These are phyloP conservation scores for Tephrocybe sp. DNA, from an alignment of 768 basidiomycete genomes.

Conservation along the genomic window DNA sequence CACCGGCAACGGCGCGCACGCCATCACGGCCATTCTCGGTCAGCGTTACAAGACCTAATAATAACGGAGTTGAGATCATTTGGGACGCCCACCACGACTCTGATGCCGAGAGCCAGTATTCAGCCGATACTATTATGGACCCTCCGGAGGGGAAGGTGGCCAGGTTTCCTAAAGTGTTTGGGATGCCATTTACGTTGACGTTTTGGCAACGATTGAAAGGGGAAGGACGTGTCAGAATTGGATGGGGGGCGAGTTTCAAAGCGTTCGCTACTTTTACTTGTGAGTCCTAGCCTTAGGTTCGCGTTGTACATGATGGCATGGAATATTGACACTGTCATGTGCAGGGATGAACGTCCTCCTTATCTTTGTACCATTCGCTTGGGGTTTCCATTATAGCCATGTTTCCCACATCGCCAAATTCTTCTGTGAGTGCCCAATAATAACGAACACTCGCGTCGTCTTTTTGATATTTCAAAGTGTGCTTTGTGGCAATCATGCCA, in stretches of 20 bases:
- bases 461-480: conserved; percentile 30
- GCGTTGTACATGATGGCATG: background rate
- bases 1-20: conserved; percentile 1
- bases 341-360: conserved; percentile 42
- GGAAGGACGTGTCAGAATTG: conserved; percentile 21
- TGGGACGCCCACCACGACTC: conserved; percentile 12
- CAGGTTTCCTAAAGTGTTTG: conserved; percentile 10
- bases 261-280: conserved; percentile 35
- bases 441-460: background rate
- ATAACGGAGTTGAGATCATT: conserved; percentile 8
- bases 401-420: conserved; percentile 24
- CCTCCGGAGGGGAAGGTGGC: conserved; percentile 1
- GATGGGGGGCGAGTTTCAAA: conserved; percentile 32
- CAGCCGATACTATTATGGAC: conserved; percentile 9
- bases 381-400: conserved; percentile 34
- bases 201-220: conserved; percentile 26
- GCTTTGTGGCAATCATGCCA: conserved; percentile 49
- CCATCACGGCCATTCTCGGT: conserved; percentile 11
- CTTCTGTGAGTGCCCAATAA: conserved; percentile 10
- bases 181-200: conserved; percentile 3
- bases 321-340: background rate
- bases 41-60: conserved; percentile 7
- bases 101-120: conserved; percentile 19
- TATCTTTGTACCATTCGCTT: conserved; percentile 40
- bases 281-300: conserved; percentile 18